Evolutionary conservation across 2,329 filamentous ascomycete genomes (phyloP).

Genomic region (Alternaria sp.): DNA sequence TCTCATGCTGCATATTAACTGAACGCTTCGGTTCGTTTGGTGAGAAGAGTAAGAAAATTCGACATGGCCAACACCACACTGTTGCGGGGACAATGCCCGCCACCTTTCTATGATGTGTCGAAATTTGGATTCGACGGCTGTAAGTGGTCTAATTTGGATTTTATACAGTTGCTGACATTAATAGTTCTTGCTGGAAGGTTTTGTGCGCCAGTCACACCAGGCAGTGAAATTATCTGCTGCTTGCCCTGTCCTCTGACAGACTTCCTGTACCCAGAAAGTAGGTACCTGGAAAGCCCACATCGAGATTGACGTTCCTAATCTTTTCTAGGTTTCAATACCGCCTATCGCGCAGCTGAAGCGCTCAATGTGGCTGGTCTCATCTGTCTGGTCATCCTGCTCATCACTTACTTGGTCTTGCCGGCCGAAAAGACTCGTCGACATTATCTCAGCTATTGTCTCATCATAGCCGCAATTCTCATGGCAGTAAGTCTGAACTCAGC

Average conservation of each 20-base stretch:
- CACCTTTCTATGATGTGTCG: constrained; percentile 71
- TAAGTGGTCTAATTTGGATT: constrained; percentile 53
- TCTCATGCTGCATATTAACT: constrained; percentile 32
- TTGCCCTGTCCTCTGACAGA: constrained; percentile 87
- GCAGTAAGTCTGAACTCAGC: constrained; percentile 64
- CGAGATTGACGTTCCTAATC: constrained; percentile 10
- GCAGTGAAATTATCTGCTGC: constrained; percentile 70
- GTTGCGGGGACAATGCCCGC: constrained; percentile 64
- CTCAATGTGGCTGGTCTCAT: constrained; percentile 77
- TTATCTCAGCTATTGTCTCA: constrained; percentile 89
- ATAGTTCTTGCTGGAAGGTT: constrained; percentile 63
- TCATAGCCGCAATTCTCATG: constrained; percentile 77
- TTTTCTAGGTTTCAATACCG: constrained; percentile 57
- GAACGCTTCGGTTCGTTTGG: constrained; percentile 29
- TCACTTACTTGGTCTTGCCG: constrained; percentile 81
- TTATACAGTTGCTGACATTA: constrained; percentile 38
- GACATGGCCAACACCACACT: constrained; percentile 26
- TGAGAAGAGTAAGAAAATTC: constrained; percentile 2
- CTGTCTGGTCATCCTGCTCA: constrained; percentile 75
- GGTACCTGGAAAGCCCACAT: constrained; percentile 19
- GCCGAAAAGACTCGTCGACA: constrained; percentile 90
- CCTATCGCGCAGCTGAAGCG: constrained; percentile 78
- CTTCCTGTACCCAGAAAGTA: constrained; percentile 71
- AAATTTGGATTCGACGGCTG: constrained; percentile 71
- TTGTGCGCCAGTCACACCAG: constrained; percentile 55